phyloP scores from a whole-genome alignment of 805 yeast genomes.

The Barnettozyma vustinii region DNA sequence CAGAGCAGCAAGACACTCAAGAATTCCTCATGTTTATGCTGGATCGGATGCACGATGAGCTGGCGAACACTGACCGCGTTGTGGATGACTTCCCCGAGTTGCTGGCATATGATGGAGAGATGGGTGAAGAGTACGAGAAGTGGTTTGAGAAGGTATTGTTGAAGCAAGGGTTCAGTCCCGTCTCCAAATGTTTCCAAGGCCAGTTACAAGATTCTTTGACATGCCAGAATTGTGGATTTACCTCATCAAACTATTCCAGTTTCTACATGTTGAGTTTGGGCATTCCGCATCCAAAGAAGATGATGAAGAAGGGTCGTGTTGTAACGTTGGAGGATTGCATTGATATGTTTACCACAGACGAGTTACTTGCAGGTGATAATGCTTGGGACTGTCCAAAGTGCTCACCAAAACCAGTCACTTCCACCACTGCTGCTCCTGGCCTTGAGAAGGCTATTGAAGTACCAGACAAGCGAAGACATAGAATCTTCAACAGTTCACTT shows the following conservation, averaged over 20 bases:
- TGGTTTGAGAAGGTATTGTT: constrained; percentile 54
- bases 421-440: neutral
- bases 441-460: constrained; percentile 7
- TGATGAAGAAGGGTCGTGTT: constrained; percentile 21
- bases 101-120: constrained; percentile 27
- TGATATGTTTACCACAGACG: constrained; percentile 55
- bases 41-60: constrained; percentile 66
- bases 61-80: constrained; percentile 36
- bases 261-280: constrained; percentile 61
- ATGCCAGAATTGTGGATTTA: constrained; percentile 61
- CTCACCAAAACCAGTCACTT: constrained; percentile 10
- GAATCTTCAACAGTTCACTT: constrained; percentile 14
- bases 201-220: constrained; percentile 60
- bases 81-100: constrained; percentile 35
- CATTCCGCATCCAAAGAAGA: constrained; percentile 37
- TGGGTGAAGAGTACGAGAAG: constrained; percentile 46
- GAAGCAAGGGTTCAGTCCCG: constrained; percentile 61
- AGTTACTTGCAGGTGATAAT: constrained; percentile 62
- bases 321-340: constrained; percentile 59
- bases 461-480: constrained; percentile 15
- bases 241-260: constrained; percentile 53
- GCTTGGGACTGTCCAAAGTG: constrained; percentile 86
- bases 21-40: constrained; percentile 64
- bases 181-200: constrained; percentile 65
- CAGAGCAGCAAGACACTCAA: constrained; percentile 79